Conservation (phyloP, 805 yeast species). For the Saturnispora saitoi region DNA sequence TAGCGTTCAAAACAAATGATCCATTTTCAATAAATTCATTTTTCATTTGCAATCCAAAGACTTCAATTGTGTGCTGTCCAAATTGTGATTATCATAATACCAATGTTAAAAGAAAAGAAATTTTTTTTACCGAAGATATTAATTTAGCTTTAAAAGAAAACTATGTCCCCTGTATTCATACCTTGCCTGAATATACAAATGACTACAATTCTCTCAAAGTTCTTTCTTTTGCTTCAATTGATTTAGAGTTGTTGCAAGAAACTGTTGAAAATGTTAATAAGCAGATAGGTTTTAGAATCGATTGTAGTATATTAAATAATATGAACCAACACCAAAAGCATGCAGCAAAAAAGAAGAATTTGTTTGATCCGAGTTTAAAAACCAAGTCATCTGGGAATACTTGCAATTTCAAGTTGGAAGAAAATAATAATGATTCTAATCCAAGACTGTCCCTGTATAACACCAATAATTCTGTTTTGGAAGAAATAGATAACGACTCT, state of each 20-base stretch:
- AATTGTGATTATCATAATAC: slow-evolving; percentile 47
- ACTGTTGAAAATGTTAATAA: slow-evolving; percentile 51
- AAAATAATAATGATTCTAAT: no score
- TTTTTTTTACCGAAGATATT: slow-evolving; percentile 35
- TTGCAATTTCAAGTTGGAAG: no score
- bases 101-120: slow-evolving; percentile 36
- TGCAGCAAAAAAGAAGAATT: background rate
- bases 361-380: no score
- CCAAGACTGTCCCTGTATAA: no score
- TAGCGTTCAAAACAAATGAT: slow-evolving; percentile 56
- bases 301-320: background rate
- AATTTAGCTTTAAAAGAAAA: slow-evolving; percentile 38
- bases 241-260: slow-evolving; percentile 34
- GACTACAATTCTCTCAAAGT: slow-evolving; percentile 16
- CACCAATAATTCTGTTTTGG: background rate
- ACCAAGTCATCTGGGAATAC: no score
- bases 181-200: slow-evolving; percentile 38
- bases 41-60: slow-evolving; percentile 39
- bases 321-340: background rate
- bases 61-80: slow-evolving; percentile 51
- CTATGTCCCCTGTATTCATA: slow-evolving; percentile 42
- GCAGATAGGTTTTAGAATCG: slow-evolving; percentile 40
- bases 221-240: slow-evolving; percentile 33
- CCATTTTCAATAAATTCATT: slow-evolving; percentile 58
- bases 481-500: background rate